Percentiles rank a stretch among this genome's conserved stretches.
phyloP scores from a whole-genome alignment of 1,284 basidiomycete species.

The Meripilus lineatus region DNA sequence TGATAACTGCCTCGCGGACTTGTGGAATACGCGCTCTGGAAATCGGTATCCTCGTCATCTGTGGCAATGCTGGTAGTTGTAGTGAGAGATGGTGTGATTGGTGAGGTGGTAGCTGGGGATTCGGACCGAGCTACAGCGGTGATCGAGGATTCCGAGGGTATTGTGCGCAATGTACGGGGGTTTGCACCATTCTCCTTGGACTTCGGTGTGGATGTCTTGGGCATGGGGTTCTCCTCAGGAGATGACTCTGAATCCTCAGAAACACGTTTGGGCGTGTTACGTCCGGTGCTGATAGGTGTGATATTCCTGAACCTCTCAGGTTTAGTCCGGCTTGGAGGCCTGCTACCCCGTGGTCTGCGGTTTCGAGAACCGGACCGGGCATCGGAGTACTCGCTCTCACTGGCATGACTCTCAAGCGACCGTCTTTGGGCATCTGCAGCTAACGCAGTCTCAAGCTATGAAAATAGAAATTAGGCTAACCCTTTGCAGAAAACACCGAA shows the following conservation, averaged over 20 bases:
- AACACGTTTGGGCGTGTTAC: slow-evolving; percentile 12
- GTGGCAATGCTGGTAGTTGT: slow-evolving; percentile 42
- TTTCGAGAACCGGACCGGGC: slow-evolving; percentile 16
- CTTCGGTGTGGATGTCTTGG: slow-evolving; percentile 12
- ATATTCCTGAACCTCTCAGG: slow-evolving; percentile 12
- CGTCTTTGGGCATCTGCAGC: slow-evolving; percentile 49
- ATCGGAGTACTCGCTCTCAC: slow-evolving; percentile 43
- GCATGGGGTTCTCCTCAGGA: background rate
- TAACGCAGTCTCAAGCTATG: slow-evolving; percentile 68
- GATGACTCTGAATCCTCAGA: slow-evolving; percentile 2
- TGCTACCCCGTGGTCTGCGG: slow-evolving; percentile 17
- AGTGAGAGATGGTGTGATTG: slow-evolving; percentile 37
- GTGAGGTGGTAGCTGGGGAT: slow-evolving; percentile 26
- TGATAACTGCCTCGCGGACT: slow-evolving; percentile 62
- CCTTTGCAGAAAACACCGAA: slow-evolving; percentile 4
- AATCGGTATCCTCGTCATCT: slow-evolving; percentile 80
- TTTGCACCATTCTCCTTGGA: slow-evolving; percentile 10
- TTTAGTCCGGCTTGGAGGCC: slow-evolving; percentile 12
- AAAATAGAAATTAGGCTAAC: background rate
- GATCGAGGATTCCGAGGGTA: slow-evolving; percentile 25
- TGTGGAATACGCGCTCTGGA: slow-evolving; percentile 76
- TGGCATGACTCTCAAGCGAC: slow-evolving; percentile 33
- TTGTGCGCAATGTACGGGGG: slow-evolving; percentile 28
- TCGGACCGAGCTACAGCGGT: slow-evolving; percentile 27
- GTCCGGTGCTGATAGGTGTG: slow-evolving; percentile 12